A percentile compares a stretch with the other conserved stretches of the same genome.
phyloP scores from a whole-genome alignment of 148 eudicot species.

The Rhododendron kiyosumense region DNA sequence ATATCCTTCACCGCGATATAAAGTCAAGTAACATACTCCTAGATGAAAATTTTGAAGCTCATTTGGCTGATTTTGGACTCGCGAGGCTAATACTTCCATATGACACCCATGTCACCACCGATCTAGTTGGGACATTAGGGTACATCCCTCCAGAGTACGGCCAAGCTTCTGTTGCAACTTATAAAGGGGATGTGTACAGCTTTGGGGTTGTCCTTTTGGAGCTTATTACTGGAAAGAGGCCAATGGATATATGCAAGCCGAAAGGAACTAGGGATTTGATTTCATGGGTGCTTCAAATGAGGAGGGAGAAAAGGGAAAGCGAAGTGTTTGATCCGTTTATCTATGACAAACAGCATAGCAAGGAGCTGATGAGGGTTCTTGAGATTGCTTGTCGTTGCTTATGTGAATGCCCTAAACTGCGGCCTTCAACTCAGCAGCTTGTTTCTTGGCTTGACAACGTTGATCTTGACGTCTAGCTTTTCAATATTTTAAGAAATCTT shows the following conservation, averaged over 20 bases:
- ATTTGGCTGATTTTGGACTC: constrained; percentile 53
- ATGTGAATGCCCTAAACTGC: constrained; percentile 28
- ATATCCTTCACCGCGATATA: constrained; percentile 46
- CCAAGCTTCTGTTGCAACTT: constrained; percentile 50
- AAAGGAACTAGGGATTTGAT: constrained; percentile 35
- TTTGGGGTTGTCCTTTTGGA: constrained; percentile 57
- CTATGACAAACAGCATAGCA: constrained; percentile 29
- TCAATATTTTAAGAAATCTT: background rate
- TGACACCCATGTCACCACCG: constrained; percentile 49
- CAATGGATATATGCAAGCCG: constrained; percentile 45
- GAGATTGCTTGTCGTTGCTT: constrained; percentile 43
- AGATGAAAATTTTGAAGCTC: constrained; percentile 44
- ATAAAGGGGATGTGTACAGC: constrained; percentile 49
- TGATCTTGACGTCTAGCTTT: background rate
- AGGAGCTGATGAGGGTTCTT: constrained; percentile 34
- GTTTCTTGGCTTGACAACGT: constrained; percentile 42
- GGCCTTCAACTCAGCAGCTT: constrained; percentile 42
- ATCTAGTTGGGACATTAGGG: constrained; percentile 53
- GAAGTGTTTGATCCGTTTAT: constrained; percentile 45
- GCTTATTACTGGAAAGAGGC: constrained; percentile 48
- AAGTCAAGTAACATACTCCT: constrained; percentile 53
- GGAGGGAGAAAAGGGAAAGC: constrained; percentile 25
- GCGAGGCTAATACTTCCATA: constrained; percentile 42
- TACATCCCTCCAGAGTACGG: constrained; percentile 55
- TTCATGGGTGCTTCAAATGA: constrained; percentile 46